A percentile compares a stretch with the other conserved stretches of the same genome.
Conservation (phyloP, 202 grass and related monocot genomes). For the Cymbopogon flexuosus region DNA sequence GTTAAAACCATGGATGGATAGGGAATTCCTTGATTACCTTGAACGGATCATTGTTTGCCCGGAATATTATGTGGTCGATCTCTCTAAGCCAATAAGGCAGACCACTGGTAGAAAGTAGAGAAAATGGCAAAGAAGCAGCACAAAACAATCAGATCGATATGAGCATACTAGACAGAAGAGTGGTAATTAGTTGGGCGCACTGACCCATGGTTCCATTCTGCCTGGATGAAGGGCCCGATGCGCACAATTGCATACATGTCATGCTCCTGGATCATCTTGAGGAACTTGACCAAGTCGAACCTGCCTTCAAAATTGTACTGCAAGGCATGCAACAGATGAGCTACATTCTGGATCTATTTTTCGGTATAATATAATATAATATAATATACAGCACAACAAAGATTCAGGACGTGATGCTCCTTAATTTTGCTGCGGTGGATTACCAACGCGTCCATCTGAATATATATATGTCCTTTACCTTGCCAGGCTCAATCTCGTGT, state of each 20-base stretch:
- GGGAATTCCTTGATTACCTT: slow-evolving; percentile 48
- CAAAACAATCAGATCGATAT: slow-evolving; percentile 22
- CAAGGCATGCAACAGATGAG: background rate
- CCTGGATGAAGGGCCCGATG: slow-evolving; percentile 75
- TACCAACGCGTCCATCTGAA: background rate
- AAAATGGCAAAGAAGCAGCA: background rate
- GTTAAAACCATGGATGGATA: slow-evolving; percentile 9
- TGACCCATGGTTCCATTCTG: slow-evolving; percentile 75
- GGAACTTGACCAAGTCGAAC: slow-evolving; percentile 51
- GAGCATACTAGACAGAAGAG: background rate
- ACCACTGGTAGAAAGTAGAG: slow-evolving; percentile 35
- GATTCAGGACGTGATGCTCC: background rate
- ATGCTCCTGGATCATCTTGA: slow-evolving; percentile 55
- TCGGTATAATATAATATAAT: background rate
- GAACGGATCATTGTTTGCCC: slow-evolving; percentile 70
- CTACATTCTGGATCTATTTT: background rate
- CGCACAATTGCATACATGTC: slow-evolving; percentile 62
- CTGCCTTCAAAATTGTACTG: slow-evolving; percentile 76
- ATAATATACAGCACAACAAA: background rate
- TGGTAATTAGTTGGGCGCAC: background rate
- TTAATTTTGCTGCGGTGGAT: background rate
- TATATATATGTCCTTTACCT: slow-evolving; percentile 38
- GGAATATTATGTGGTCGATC: slow-evolving; percentile 56
- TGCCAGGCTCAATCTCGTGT: slow-evolving; percentile 58
- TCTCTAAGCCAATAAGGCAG: slow-evolving; percentile 78